Evolutionary conservation across 2,329 filamentous ascomycete species (phyloP).

Genomic region (Coniochaeta prunicola): DNA sequence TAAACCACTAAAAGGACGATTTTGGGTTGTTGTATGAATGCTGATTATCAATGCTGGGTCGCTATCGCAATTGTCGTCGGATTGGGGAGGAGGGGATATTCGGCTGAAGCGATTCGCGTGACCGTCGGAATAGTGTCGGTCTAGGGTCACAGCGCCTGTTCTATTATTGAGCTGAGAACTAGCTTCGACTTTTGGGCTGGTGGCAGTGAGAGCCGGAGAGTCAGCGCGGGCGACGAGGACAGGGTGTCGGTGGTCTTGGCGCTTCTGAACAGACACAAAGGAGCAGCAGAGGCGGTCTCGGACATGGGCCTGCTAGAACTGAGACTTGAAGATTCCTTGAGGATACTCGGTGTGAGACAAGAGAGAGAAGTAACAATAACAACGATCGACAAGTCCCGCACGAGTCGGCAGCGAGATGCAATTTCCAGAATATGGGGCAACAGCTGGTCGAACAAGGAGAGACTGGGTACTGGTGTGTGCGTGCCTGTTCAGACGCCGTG

Average conservation of each 20-base stretch:
- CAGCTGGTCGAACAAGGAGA: neutral
- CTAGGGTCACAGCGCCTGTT: neutral
- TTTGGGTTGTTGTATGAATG: neutral
- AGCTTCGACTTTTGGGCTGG: neutral
- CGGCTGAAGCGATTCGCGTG: neutral
- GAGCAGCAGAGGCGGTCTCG: neutral
- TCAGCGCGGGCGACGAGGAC: neutral
- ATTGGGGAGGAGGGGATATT: neutral
- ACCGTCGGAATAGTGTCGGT: neutral
- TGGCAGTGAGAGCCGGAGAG: neutral
- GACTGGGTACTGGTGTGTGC: neutral
- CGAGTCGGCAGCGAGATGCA: slow-evolving; percentile 18
- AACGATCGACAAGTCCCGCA: slow-evolving; percentile 20
- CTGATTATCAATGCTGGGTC: neutral
- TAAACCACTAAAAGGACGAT: neutral
- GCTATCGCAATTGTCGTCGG: neutral
- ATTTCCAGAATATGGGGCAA: slow-evolving; percentile 17
- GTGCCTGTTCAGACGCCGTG: neutral
- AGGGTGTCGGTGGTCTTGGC: neutral
- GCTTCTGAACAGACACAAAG: neutral
- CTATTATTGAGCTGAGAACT: slow-evolving; percentile 1
- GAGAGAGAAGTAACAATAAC: neutral
- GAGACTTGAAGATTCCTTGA: neutral
- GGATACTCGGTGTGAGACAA: neutral
- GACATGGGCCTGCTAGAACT: neutral